phyloP scores from a whole-genome alignment of 169 alveolate species.

The Plasmodium gaboni region DNA sequence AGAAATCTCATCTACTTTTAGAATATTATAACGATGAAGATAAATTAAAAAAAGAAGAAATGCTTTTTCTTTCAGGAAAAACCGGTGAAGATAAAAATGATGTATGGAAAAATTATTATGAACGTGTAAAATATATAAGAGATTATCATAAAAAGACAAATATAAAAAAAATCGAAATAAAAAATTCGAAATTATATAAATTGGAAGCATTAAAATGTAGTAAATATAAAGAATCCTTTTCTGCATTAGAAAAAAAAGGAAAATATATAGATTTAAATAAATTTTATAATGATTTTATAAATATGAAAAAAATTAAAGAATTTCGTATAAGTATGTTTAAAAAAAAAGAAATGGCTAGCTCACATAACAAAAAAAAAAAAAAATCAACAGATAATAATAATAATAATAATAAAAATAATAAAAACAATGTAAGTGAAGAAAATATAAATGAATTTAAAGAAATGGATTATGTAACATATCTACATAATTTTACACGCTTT shows the following conservation, averaged over 20 bases:
- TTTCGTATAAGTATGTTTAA: constrained; percentile 70
- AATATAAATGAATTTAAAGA: constrained; percentile 79
- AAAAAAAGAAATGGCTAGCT: constrained; percentile 50
- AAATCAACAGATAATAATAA: constrained; percentile 3
- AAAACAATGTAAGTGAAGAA: constrained; percentile 16
- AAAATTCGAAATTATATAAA: constrained; percentile 75
- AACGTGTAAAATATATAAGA: constrained; percentile 80
- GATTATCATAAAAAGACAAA: constrained; percentile 80
- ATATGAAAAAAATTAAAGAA: constrained; percentile 82
- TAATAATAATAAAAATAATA: constrained; percentile 10
- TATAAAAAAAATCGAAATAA: constrained; percentile 73
- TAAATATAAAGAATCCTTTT: constrained; percentile 79
- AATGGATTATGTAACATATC: constrained; percentile 85
- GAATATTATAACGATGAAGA: constrained; percentile 61
- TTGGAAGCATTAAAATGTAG: constrained; percentile 78
- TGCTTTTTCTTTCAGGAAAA: constrained; percentile 74
- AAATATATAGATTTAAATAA: constrained; percentile 82
- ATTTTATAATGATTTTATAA: constrained; percentile 82
- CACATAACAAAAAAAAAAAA: constrained; percentile 27
- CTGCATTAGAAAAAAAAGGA: constrained; percentile 88
- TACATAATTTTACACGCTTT: constrained; percentile 83
- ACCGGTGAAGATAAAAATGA: constrained; percentile 61
- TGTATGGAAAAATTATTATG: constrained; percentile 87
- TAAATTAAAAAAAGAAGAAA: constrained; percentile 73
- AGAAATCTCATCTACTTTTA: constrained; percentile 67